Evolutionary conservation across 1,284 basidiomycete species (phyloP).

Genomic region (Heliocybe sulcata): DNA sequence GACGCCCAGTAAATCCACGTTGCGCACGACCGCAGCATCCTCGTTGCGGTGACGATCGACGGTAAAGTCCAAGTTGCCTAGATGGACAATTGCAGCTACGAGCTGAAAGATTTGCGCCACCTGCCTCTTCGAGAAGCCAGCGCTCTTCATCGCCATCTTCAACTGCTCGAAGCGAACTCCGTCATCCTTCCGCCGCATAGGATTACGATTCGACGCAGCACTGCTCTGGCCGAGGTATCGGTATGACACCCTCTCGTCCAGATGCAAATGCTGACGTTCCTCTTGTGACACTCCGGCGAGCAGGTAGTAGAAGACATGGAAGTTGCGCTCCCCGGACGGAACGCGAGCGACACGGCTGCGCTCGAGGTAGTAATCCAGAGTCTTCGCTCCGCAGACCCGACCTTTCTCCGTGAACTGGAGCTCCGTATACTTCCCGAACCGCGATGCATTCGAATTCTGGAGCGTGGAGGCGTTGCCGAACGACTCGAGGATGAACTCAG

Average conservation of each 20-base stretch:
- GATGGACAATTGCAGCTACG: conserved; percentile 89
- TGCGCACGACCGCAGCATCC: conserved; percentile 83
- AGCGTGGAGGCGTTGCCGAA: conserved; percentile 89
- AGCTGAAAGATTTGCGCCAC: conserved; percentile 95
- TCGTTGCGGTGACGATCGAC: conserved; percentile 76
- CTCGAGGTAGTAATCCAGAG: conserved; percentile 95
- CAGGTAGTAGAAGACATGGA: conserved; percentile 96
- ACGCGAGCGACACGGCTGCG: conserved; percentile 78
- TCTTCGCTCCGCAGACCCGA: conserved; percentile 85
- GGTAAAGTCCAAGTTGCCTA: conserved; percentile 92
- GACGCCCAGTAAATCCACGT: conserved; percentile 70
- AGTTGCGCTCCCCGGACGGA: conserved; percentile 86
- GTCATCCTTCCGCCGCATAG: conserved; percentile 40
- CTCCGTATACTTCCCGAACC: conserved; percentile 91
- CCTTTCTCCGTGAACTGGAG: conserved; percentile 91
- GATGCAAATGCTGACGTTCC: conserved; percentile 81
- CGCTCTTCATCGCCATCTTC: conserved; percentile 87
- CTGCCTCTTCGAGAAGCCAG: conserved; percentile 88
- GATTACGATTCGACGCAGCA: conserved; percentile 32
- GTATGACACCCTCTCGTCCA: conserved; percentile 73
- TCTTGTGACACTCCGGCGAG: conserved; percentile 84
- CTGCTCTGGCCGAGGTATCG: conserved; percentile 64
- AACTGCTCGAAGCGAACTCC: conserved; percentile 84
- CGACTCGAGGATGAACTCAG: conserved; percentile 91
- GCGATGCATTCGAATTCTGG: conserved; percentile 86